Evolutionary conservation across 2,329 filamentous ascomycete species (phyloP).

Genomic region (Microsporum audouinii): DNA sequence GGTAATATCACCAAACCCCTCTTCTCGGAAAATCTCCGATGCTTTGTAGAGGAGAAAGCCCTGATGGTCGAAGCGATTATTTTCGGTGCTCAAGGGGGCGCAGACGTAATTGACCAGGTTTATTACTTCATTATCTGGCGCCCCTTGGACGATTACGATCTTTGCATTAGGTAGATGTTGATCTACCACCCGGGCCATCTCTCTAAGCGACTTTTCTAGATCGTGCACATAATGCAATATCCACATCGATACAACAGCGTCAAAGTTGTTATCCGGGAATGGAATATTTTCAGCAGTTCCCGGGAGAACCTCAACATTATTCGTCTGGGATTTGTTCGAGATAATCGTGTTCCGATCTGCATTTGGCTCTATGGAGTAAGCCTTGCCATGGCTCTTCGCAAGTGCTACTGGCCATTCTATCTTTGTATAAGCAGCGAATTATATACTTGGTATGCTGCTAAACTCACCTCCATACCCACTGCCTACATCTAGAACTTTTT

Average conservation of each 20-base stretch:
- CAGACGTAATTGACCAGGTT: constrained; percentile 5
- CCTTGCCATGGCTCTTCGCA: neutral
- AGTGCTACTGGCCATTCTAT: neutral
- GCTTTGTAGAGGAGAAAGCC: neutral
- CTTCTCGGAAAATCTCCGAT: neutral
- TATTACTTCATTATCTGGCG: constrained; percentile 6
- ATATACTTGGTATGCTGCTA: neutral
- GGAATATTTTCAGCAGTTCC: neutral
- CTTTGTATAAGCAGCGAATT: neutral
- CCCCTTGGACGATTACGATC: constrained; percentile 6
- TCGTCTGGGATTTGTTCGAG: neutral
- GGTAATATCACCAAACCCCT: neutral
- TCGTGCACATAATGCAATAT: constrained; percentile 4
- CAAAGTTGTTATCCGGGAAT: constrained; percentile 7
- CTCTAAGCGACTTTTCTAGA: neutral
- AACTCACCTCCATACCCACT: neutral
- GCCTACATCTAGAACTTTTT: neutral
- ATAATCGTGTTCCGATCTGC: neutral
- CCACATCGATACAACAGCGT: constrained; percentile 4
- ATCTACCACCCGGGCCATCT: constrained; percentile 6
- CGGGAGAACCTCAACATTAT: neutral
- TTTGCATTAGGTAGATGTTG: neutral
- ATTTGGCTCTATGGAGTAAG: neutral
- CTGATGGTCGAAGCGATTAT: neutral
- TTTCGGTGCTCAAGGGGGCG: neutral